Evolutionary conservation across 2,329 filamentous ascomycete species (phyloP).

Genomic region (Ceratocystis colombiana): DNA sequence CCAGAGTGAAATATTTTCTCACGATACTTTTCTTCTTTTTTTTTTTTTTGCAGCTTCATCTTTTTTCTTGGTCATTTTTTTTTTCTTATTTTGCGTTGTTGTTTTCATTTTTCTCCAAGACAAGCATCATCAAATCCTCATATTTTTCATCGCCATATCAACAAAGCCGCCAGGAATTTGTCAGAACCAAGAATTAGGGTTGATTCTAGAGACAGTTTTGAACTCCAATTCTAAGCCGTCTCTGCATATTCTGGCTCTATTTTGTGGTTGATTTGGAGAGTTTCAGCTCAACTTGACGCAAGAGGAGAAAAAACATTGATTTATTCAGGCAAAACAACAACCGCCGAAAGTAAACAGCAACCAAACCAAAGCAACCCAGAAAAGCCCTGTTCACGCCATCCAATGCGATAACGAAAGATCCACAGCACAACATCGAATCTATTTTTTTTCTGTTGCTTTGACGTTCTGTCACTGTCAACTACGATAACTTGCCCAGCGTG

Average conservation of each 20-base stretch:
- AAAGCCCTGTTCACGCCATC: not conserved
- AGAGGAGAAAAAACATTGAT: slow-evolving; percentile 10
- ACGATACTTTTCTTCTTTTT: slow-evolving; percentile 1
- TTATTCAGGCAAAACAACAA: slow-evolving; percentile 12
- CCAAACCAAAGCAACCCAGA: not conserved
- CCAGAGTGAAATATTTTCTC: slow-evolving; percentile 2
- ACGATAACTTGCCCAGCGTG: not conserved
- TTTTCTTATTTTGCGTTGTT: slow-evolving; percentile 10
- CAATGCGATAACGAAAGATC: slow-evolving; percentile 14
- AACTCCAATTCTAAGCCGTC: not conserved
- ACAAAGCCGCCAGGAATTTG: slow-evolving; percentile 3
- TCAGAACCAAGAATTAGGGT: not conserved
- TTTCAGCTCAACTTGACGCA: not conserved
- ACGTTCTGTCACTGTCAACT: not conserved
- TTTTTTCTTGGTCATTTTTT: slow-evolving; percentile 5
- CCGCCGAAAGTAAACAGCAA: slow-evolving; percentile 7
- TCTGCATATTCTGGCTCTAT: not conserved
- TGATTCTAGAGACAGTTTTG: not conserved
- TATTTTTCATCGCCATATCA: slow-evolving; percentile 15
- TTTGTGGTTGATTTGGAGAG: slow-evolving; percentile 5
- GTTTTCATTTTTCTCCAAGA: slow-evolving; percentile 4
- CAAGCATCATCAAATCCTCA: slow-evolving; percentile 14
- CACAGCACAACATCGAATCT: slow-evolving; percentile 7
- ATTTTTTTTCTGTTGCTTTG: not conserved
- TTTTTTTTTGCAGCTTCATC: slow-evolving; percentile 1